A percentile compares a stretch with the other conserved stretches of the same genome.
These are phyloP conservation scores for Salix brachista DNA, from an alignment of 345 rosid genomes.

Conservation along the genomic window DNA sequence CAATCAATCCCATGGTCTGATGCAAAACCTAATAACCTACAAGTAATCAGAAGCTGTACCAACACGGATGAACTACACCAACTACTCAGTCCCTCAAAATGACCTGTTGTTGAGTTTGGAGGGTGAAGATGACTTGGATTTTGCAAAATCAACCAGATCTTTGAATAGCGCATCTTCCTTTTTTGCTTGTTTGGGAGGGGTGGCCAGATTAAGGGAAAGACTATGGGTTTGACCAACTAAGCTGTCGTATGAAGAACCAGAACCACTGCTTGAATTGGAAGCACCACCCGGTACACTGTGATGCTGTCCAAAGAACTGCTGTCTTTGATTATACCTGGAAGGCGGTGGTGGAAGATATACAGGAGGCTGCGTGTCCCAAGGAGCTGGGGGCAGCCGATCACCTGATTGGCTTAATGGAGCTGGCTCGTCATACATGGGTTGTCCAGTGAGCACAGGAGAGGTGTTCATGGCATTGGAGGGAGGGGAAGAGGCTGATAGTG, in stretches of 20 bases:
- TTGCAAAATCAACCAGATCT: slow-evolving; percentile 86
- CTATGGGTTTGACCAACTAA: slow-evolving; percentile 59
- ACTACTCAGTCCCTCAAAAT: slow-evolving; percentile 36
- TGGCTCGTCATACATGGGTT: slow-evolving; percentile 58
- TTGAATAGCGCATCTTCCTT: slow-evolving; percentile 86
- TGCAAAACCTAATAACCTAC: slow-evolving; percentile 24
- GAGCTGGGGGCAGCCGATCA: slow-evolving; percentile 68
- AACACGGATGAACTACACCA: slow-evolving; percentile 16
- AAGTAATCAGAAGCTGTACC: slow-evolving; percentile 29
- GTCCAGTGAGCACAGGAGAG: slow-evolving; percentile 30
- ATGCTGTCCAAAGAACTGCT: slow-evolving; percentile 50
- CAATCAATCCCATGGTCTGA: slow-evolving; percentile 19
- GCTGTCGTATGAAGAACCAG: slow-evolving; percentile 53
- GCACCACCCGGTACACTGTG: slow-evolving; percentile 10
- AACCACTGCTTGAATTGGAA: slow-evolving; percentile 44
- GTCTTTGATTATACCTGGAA: slow-evolving; percentile 63
- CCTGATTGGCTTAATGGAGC: slow-evolving; percentile 36
- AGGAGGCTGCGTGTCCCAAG: slow-evolving; percentile 54
- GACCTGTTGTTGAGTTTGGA: slow-evolving; percentile 67
- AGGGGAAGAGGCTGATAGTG: slow-evolving; percentile 25
- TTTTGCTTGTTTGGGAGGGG: slow-evolving; percentile 53
- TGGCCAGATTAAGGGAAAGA: slow-evolving; percentile 54
- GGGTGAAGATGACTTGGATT: slow-evolving; percentile 70
- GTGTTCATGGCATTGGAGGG: slow-evolving; percentile 2
- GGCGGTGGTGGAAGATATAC: slow-evolving; percentile 74